Evolutionary conservation across 306 rosid genomes (phyloP).

Genomic region (Malus orientalis): DNA sequence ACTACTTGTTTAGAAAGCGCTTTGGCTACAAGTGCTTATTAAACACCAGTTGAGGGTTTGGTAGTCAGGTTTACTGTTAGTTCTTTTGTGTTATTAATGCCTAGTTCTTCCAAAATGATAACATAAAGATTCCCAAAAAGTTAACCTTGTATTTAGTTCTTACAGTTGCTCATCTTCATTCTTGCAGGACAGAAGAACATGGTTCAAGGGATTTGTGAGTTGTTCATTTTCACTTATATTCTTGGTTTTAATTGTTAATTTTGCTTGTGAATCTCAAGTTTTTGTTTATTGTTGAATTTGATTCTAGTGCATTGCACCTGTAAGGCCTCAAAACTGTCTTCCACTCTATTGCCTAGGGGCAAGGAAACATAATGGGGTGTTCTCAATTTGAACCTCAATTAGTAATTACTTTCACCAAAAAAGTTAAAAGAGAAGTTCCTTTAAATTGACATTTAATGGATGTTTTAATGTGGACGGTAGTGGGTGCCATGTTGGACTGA

Average conservation of each 20-base stretch:
- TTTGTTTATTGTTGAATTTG: background rate
- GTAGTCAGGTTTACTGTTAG: background rate
- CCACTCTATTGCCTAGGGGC: background rate
- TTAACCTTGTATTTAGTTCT: conserved; percentile 18
- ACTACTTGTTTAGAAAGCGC: too few species aligned
- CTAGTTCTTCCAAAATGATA: background rate
- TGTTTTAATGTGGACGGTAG: background rate
- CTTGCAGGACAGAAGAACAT: conserved; percentile 70
- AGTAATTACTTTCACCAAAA: background rate
- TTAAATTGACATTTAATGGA: background rate
- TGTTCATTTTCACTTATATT: conserved; percentile 12
- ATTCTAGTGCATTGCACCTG: background rate
- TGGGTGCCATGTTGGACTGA: conserved; percentile 2
- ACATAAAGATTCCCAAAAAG: background rate
- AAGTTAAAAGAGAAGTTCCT: background rate
- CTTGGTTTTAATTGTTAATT: background rate
- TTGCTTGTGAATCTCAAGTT: background rate
- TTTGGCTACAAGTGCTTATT: too few species aligned
- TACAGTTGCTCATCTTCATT: conserved; percentile 29
- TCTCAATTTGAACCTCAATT: background rate
- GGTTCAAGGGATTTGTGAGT: conserved; percentile 85
- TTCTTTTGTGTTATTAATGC: background rate
- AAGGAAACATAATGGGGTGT: background rate
- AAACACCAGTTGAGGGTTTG: background rate
- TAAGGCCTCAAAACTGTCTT: background rate